phyloP scores from a whole-genome alignment of 768 basidiomycete genomes.

The Termitomyces sp. region DNA sequence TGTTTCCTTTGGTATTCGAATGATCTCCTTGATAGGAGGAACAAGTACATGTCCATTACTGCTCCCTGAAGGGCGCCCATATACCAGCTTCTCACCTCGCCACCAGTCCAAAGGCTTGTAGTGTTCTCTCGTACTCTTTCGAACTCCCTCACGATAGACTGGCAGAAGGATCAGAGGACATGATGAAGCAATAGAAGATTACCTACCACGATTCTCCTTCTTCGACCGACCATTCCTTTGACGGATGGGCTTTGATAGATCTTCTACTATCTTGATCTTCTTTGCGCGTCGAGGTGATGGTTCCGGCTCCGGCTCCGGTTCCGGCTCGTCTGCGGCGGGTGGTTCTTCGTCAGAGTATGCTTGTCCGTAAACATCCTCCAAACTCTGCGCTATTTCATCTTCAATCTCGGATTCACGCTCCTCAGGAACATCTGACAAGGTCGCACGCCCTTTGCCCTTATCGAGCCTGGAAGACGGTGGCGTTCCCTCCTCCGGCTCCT shows the following conservation, averaged over 20 bases:
- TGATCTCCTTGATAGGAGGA: constrained; percentile 59
- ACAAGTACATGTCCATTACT: constrained; percentile 43
- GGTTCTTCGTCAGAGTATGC: constrained; percentile 29
- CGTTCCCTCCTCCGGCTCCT: constrained; percentile 21
- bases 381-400: constrained; percentile 39
- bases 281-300: constrained; percentile 28
- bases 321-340: constrained; percentile 27
- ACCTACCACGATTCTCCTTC: constrained; percentile 39
- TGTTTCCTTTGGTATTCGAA: constrained; percentile 42
- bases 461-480: background rate
- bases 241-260: constrained; percentile 17
- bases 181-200: background rate
- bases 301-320: constrained; percentile 23
- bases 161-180: background rate
- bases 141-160: constrained; percentile 52
- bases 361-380: constrained; percentile 32
- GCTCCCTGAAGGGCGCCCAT: constrained; percentile 48
- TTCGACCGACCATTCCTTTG: constrained; percentile 26
- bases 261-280: constrained; percentile 30
- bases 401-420: constrained; percentile 42
- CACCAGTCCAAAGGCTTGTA: constrained; percentile 84
- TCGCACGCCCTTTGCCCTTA: constrained; percentile 17
- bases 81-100: constrained; percentile 89
- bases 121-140: constrained; percentile 67
- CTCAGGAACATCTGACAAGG: constrained; percentile 32